These are phyloP conservation scores for Gaertneriomyces sp. DNA, from an alignment of 192 early-diverging fungal species.

Conservation along the genomic window DNA sequence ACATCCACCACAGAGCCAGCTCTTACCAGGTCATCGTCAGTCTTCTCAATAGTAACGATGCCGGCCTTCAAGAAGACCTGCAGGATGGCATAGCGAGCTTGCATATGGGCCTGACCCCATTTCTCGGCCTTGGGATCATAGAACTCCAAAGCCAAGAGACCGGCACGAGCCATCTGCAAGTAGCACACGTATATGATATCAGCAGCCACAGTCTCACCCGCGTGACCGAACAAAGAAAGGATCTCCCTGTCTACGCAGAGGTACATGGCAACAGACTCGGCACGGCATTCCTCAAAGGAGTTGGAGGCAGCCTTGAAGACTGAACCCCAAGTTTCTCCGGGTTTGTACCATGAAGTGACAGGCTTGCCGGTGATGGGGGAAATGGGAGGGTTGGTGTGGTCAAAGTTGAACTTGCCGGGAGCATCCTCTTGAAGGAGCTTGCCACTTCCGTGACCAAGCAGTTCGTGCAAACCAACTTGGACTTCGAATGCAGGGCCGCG, in stretches of 20 bases:
- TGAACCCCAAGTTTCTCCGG: slow-evolving; percentile 57
- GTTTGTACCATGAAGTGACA: slow-evolving; percentile 52
- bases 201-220: slow-evolving; percentile 36
- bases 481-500: slow-evolving; percentile 51
- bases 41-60: slow-evolving; percentile 34
- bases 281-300: slow-evolving; percentile 52
- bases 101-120: slow-evolving; percentile 56
- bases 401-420: slow-evolving; percentile 55
- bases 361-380: slow-evolving; percentile 47
- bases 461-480: slow-evolving; percentile 60
- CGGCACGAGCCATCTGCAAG: slow-evolving; percentile 59
- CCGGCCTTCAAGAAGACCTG: slow-evolving; percentile 45
- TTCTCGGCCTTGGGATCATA: slow-evolving; percentile 40
- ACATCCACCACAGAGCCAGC: too few relatives aligned
- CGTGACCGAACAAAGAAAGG: slow-evolving; percentile 50
- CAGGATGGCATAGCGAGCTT: slow-evolving; percentile 57
- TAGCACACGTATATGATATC: slow-evolving; percentile 52
- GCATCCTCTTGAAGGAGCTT: slow-evolving; percentile 53
- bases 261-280: slow-evolving; percentile 54
- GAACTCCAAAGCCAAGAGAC: slow-evolving; percentile 49
- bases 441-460: slow-evolving; percentile 59
- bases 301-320: slow-evolving; percentile 47
- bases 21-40: slow-evolving; percentile 25
- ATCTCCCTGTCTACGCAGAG: slow-evolving; percentile 42
- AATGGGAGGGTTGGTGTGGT: slow-evolving; percentile 34